Base-by-base conservation (phyloP, 2,329 filamentous ascomycete genomes). In the Aureobasidium sp. region DNA sequence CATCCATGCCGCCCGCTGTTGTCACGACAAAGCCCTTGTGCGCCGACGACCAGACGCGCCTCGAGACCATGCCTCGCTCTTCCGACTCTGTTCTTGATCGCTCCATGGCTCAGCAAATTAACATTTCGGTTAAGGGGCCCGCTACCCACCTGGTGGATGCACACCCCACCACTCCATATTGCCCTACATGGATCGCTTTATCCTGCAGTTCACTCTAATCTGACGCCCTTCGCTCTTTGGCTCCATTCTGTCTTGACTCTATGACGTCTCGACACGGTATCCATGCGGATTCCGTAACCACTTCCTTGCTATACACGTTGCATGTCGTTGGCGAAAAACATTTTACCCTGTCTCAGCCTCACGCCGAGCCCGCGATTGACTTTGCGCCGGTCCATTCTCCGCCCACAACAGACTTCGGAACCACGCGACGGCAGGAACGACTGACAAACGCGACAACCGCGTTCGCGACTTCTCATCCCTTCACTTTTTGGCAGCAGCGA, bases 61-160 rank as follows among this genome's bases (percentile, higher is more conserved):
- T 34, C 22, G 19, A 22, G n/a, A 22, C 42, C 21, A 34, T 17
- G 19, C 41, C 16, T 29, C 7, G 12, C n/a, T 30, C n/a, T 17
- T 21, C 27, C 11, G 14, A 29, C 12, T n/a, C 22, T 24, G 8
- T 29, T 29, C 39, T 5, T 25, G 17, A 25, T 16, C 16, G 16
- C 16, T 21, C 29, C 29, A 45, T 45, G 41, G 27, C 41, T 21
- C 17, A 14, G 41, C 29, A 45, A 45, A 45, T 45, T 45, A 45
- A 45, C 41, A 45, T 34, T 34, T 16, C 12, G 25, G 24, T 42
- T 21, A 29, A 24, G 34, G 41, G 41, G 41, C 27, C 29, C 12
- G 41, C 17, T 29, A 10, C 27, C 41, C 41, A 45, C 41, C n/a
- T 45, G 12, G 22, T 8, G 24, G 25, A 24, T 4, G 12, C 41